Conservation (phyloP, 2,329 filamentous ascomycete species). For the Aspergillus glaucus region DNA sequence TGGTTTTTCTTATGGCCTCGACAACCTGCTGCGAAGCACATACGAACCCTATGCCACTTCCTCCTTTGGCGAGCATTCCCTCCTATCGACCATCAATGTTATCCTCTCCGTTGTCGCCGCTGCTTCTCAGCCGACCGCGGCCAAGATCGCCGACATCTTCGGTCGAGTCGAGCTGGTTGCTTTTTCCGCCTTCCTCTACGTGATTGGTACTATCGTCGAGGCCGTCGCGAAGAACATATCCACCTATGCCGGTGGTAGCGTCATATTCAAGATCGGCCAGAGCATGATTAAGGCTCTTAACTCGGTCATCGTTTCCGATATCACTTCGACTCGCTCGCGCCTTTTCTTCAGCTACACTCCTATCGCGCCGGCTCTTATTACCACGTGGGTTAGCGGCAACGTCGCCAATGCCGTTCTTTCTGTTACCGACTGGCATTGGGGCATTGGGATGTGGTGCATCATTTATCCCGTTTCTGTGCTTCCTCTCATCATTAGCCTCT, state of each 20-base stretch:
- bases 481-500: neutral
- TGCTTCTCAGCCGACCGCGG: neutral
- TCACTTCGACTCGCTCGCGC: neutral
- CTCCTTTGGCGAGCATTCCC: neutral
- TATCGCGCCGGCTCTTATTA: neutral
- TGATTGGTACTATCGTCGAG: neutral
- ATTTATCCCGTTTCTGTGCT: neutral
- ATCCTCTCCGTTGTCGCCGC: neutral
- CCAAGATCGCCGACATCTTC: neutral
- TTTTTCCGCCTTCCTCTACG: neutral
- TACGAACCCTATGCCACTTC: neutral
- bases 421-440: neutral
- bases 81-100: slow-evolving; percentile 1
- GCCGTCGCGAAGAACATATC: neutral
- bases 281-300: neutral
- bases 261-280: neutral
- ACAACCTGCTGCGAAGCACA: neutral
- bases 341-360: neutral
- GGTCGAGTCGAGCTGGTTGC: neutral
- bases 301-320: neutral
- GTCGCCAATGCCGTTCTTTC: neutral
- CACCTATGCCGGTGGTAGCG: neutral
- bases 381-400: neutral
- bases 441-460: slow-evolving; percentile 1
- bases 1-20: neutral